phyloP scores from a whole-genome alignment of 495 filamentous ascomycete genomes.

The Neurospora tetrasperma region DNA sequence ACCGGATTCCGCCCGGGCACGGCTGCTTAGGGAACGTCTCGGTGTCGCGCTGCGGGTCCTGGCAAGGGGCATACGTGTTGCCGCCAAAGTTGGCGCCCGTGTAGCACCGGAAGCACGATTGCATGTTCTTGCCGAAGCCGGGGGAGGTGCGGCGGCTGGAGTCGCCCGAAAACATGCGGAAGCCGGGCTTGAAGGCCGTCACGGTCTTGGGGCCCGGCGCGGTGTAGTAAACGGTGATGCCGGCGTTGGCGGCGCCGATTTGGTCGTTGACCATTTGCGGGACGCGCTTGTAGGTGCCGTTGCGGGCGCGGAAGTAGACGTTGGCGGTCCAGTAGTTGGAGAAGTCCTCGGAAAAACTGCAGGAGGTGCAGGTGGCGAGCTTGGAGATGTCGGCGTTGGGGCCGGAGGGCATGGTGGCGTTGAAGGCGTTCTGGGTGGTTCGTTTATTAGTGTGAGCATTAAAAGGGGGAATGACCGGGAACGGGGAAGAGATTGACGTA shows the following conservation, averaged over 20 bases:
- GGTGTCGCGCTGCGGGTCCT: constrained; percentile 28
- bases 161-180: constrained; percentile 43
- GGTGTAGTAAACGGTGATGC: constrained; percentile 24
- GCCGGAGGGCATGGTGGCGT: constrained; percentile 28
- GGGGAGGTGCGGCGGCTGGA: constrained; percentile 22
- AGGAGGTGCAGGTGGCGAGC: constrained; percentile 31
- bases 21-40: constrained; percentile 28
- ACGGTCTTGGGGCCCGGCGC: constrained; percentile 26
- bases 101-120: constrained; percentile 38
- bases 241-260: constrained; percentile 15
- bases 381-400: constrained; percentile 26
- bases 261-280: constrained; percentile 19
- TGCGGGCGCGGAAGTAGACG: constrained; percentile 42
- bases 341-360: constrained; percentile 35
- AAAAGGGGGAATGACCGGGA: not conserved
- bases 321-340: constrained; percentile 46
- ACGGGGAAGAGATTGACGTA: not conserved
- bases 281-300: constrained; percentile 42
- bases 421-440: constrained; percentile 26
- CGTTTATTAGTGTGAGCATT: not conserved
- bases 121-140: constrained; percentile 22
- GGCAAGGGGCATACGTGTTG: constrained; percentile 29
- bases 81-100: constrained; percentile 37
- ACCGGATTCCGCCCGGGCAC: constrained; percentile 37
- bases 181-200: constrained; percentile 43